Evolutionary conservation across 768 basidiomycete species (phyloP), one percentile per base, ranked within the genome.

Genomic region (Auriscalpium orientale): DNA sequence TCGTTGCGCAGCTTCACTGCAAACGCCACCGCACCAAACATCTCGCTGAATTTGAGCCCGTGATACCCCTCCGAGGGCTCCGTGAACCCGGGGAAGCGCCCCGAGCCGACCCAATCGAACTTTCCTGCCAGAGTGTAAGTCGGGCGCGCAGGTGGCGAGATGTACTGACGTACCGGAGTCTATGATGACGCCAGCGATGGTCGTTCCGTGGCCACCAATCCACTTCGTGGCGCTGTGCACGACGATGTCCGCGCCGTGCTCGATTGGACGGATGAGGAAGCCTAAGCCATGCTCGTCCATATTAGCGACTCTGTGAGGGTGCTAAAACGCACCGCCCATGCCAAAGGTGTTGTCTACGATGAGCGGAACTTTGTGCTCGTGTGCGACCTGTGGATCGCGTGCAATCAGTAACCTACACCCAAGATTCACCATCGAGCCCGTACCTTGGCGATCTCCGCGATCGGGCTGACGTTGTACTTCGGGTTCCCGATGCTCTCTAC

Each of bases 331-430:
- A 66, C 79, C 84, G 62, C 84, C 86, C 71, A 84, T 82, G 46
- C 85, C 88, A 58, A 88, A 87, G 6, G 85, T 89, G 64, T 89
- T 90, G 64, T 90, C 88, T 0, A 91, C 89, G 48, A 91, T 83
- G 46, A 92, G 72, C 1, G 91, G 91, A 21, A 91, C 85, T 0
- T 78, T 77, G 62, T 84, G 74, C 35, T 78, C 76, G 63, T 89
- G 89, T 1, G 91, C 91, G 43, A 89, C 70, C 83, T 85, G 53
- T 9, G 5, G 13, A 35, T 8, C 10, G 3, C 22, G 37, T 0
- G 12, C 57, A 20, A 20, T 35, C 34, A 48, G 36, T 20, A 16
- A 8, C 49, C 12, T 16, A 44, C 22, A 9, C 22, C 0, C 20
- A 16, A 18, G n/a, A 33, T 55, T 46, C 35, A 51, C 28, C 28